phyloP scores from a whole-genome alignment of 2,329 filamentous ascomycete species.

The Beauveria asiatica region DNA sequence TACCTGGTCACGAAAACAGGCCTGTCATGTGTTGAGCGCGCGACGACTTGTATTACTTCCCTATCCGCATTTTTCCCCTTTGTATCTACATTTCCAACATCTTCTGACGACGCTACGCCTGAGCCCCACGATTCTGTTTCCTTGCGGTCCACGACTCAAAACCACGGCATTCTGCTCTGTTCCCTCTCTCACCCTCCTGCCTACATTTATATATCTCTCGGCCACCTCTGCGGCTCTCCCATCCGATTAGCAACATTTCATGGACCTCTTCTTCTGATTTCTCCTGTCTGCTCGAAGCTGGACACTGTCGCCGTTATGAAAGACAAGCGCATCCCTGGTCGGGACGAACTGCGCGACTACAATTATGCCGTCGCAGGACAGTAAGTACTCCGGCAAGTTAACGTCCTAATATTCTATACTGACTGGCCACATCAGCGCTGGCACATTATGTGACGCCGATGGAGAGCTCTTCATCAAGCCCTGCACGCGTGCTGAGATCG shows the following conservation, averaged over 20 bases:
- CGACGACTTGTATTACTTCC: not conserved
- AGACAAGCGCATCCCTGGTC: constrained; percentile 40
- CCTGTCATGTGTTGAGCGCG: not conserved
- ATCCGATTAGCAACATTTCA: not conserved
- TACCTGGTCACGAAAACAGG: not conserved
- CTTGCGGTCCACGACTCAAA: not conserved
- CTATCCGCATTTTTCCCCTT: not conserved
- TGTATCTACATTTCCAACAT: not conserved
- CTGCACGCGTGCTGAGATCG: constrained; percentile 75
- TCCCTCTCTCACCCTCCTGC: not conserved
- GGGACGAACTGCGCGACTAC: constrained; percentile 58
- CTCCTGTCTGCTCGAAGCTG: not conserved
- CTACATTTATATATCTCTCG: not conserved
- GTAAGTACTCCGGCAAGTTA: constrained; percentile 40
- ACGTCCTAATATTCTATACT: not conserved
- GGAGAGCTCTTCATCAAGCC: constrained; percentile 91
- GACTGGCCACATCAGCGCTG: constrained; percentile 53
- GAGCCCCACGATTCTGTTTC: not conserved
- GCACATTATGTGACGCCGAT: constrained; percentile 74
- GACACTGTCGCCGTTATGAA: constrained; percentile 16
- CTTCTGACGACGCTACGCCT: not conserved
- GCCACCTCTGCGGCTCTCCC: not conserved
- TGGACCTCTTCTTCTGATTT: not conserved
- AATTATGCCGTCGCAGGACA: constrained; percentile 75
- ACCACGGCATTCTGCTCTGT: not conserved